These are phyloP conservation scores for Hymenoscyphus infarciens DNA, from an alignment of 2,329 filamentous ascomycete species.

Conservation along the genomic window DNA sequence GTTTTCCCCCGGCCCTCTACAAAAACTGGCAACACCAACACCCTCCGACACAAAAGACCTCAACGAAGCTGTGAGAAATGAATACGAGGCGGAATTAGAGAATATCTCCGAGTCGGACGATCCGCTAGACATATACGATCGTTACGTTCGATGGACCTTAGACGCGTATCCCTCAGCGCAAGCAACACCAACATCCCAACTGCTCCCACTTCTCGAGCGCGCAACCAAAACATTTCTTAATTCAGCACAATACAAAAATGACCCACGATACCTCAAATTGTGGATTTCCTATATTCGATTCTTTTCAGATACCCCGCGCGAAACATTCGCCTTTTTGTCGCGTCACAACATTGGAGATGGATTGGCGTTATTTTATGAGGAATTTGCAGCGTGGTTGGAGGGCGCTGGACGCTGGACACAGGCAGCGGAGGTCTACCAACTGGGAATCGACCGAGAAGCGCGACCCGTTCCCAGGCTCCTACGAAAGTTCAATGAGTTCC, in stretches of 20 bases:
- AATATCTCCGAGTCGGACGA: conserved; percentile 85
- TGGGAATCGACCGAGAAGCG: conserved; percentile 86
- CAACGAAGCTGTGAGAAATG: conserved; percentile 74
- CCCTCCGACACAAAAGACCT: conserved; percentile 71
- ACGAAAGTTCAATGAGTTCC: conserved; percentile 90
- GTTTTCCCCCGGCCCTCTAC: conserved; percentile 63
- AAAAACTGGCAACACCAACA: conserved; percentile 58
- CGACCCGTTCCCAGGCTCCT: conserved; percentile 75
- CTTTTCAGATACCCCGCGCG: conserved; percentile 88
- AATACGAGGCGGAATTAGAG: conserved; percentile 81
- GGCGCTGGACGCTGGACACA: conserved; percentile 78
- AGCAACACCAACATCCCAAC: conserved; percentile 85
- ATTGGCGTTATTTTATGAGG: conserved; percentile 92
- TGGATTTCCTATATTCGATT: conserved; percentile 94
- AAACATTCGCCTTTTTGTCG: conserved; percentile 87
- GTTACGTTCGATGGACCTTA: conserved; percentile 95
- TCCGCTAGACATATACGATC: conserved; percentile 90
- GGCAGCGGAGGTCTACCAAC: conserved; percentile 87
- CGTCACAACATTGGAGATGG: conserved; percentile 83
- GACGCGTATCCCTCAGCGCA: conserved; percentile 93
- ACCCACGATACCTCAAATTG: conserved; percentile 85
- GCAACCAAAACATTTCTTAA: conserved; percentile 86
- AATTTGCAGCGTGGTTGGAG: conserved; percentile 93
- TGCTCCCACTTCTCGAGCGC: conserved; percentile 84
- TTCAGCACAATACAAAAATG: conserved; percentile 88